Conservation (phyloP, 305 asterid species). For the Withania somnifera region DNA sequence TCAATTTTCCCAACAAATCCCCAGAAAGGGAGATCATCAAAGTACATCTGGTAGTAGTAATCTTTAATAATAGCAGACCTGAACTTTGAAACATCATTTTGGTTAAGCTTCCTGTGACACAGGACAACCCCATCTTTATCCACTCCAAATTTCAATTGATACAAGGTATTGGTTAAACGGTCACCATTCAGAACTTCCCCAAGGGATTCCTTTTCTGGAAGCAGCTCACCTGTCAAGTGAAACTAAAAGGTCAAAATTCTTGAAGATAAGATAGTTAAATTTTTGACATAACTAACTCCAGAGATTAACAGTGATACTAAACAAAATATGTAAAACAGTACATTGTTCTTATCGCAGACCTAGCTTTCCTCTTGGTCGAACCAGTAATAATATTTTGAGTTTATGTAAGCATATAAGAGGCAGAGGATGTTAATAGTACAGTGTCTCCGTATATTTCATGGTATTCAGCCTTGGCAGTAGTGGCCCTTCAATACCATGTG, state of each 20-base stretch:
- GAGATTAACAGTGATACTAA: background rate
- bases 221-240: conserved; percentile 39
- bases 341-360: background rate
- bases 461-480: too few species aligned
- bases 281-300: background rate
- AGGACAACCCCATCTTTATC: conserved; percentile 44
- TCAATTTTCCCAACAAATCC: conserved; percentile 88
- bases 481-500: too few species aligned
- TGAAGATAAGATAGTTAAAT: background rate
- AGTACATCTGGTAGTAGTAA: conserved; percentile 79
- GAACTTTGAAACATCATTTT: conserved; percentile 44
- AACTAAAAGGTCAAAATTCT: conserved; percentile 7
- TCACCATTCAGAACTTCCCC: conserved; percentile 79
- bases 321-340: background rate
- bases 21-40: conserved; percentile 91
- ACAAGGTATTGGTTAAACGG: conserved; percentile 44
- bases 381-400: background rate
- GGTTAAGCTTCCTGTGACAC: conserved; percentile 48
- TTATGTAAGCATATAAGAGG: background rate
- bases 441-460: background rate
- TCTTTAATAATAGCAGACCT: conserved; percentile 52
- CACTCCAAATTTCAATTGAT: conserved; percentile 49
- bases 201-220: conserved; percentile 53
- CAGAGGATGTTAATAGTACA: background rate
- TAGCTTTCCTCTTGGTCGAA: background rate